Percentiles rank a stretch among this genome's conserved stretches.
These are phyloP conservation scores for Papiliotrema nemorosa DNA, from an alignment of 1,284 basidiomycete genomes.

Conservation along the genomic window DNA sequence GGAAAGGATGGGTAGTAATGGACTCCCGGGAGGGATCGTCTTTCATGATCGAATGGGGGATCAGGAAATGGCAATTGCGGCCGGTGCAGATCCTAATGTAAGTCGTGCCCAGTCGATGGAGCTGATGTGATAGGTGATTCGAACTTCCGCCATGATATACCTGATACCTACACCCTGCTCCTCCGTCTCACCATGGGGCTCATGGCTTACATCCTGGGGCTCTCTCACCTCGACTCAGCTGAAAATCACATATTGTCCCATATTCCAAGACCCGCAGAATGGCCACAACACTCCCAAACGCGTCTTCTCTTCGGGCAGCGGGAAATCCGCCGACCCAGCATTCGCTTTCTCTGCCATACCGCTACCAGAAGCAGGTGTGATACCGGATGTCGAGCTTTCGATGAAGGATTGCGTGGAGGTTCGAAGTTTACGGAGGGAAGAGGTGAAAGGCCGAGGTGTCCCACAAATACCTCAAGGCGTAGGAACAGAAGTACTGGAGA, in stretches of 20 bases:
- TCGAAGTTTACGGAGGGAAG: constrained; percentile 35
- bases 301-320: constrained; percentile 15
- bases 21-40: constrained; percentile 36
- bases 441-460: constrained; percentile 32
- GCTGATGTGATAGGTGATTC: constrained; percentile 15
- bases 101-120: constrained; percentile 2
- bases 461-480: constrained; percentile 36
- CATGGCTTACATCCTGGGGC: constrained; percentile 41
- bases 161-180: constrained; percentile 36
- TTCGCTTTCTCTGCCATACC: constrained; percentile 30
- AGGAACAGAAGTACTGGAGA: constrained; percentile 40
- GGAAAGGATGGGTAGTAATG: constrained; percentile 25
- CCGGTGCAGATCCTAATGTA: constrained; percentile 18
- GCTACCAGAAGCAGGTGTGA: constrained; percentile 12
- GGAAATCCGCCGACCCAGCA: constrained; percentile 7
- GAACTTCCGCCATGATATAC: constrained; percentile 32
- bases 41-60: constrained; percentile 42
- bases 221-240: constrained; percentile 22
- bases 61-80: constrained; percentile 27
- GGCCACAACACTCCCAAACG: constrained; percentile 18
- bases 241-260: constrained; percentile 32
- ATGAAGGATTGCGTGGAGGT: constrained; percentile 42
- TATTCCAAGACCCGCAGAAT: constrained; percentile 21
- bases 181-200: constrained; percentile 31
- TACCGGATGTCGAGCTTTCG: constrained; percentile 28